Base-by-base conservation (phyloP, 2,329 filamentous ascomycete genomes). In the Alternaria incomplexa region DNA sequence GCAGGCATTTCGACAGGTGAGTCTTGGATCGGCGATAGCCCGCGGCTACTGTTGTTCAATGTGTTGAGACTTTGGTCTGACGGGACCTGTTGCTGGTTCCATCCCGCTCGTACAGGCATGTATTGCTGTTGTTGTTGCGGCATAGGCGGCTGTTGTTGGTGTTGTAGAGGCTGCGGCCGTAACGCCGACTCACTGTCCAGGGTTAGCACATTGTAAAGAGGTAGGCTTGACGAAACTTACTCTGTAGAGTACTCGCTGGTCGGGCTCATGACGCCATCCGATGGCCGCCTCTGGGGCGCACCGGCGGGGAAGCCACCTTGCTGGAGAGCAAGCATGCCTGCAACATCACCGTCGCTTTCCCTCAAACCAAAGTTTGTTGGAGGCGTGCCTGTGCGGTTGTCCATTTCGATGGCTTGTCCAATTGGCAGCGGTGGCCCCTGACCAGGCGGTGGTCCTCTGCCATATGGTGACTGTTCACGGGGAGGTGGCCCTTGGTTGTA, bases 401-500 rank as follows among this genome's bases (percentile, higher is more conserved):
- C 90, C 92, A 96, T 94, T 77, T 96, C 93, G 56, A 93, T 87
- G 3, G 91, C 89, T 73, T 90, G 90, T 10, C 89, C 89, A 12
- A 89, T 82, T 4, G 55, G 59, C 59, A 62, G 52, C 30, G 52
- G 55, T 13, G 80, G 77, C 67, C 73, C 73, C 10, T 70, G 71
- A 11, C 73, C 73, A 23, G 73, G 77, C 6, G 89, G 89, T 15
- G 89, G 88, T 10, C 88, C 89, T 65, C 88, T 84, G n/a, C 75
- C 78, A 61, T 83, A 83, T 11, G 77, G 79, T 20, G 78, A 77
- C 17, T 63, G 67, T 4, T 77, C 75, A 40, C 77, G 73, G 22
- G 79, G 77, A 12, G 80, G 81, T 3, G 84, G 82, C 10, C 61
- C 73, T 69, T 75, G 74, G 15, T 65, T 73, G 51, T 80, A 77